Evolutionary conservation across 108 stramenopile species (phyloP), one percentile per base, ranked within the genome.

Genomic region (Skeletonema marinoi): DNA sequence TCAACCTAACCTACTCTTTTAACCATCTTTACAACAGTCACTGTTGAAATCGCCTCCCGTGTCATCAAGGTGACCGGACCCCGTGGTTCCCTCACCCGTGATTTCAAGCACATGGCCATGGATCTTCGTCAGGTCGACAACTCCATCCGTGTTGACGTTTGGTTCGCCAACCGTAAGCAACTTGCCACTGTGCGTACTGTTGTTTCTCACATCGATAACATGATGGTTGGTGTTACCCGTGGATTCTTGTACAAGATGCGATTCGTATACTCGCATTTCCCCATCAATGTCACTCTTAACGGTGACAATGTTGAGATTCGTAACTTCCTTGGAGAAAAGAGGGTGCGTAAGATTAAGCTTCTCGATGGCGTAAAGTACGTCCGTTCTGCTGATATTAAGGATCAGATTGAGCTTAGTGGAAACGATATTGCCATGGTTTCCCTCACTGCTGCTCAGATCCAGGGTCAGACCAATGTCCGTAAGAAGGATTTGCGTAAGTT

Each of bases 401-500:
- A 99, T 91, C 95, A 99, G 82, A 97, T 99, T 75, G 90, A 97
- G 78, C 85, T 99, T 21, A 86, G 80, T 62, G 98, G 98, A 73
- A 99, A 98, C 80, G 99, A 99, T 85, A 94, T 99, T 78, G 87
- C 95, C 44, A 70, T 81, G n/a, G 99, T 99, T 25, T 97, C 97
- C 56, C 89, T 98, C 44, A 96, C 96, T 42, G 93, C 93, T 60
- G 98, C 98, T 36, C 89, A 93, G 75, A 98, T 99, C 75, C 97
- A 98, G 81, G 97, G 98, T 83, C 81, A 95, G 32, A 98, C 96
- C 84, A 96, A 93, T 61, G 93, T 99, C 69, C 93, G 96, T 56
- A 89, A 97, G 60, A 99, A 99, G 96, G 99, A 99, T 98, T 93
- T 99, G 81, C 99, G 98, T 93, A 99, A 99, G 88, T 99, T 99